These are phyloP conservation scores for Malania oleifera DNA, from an alignment of 164 flowering plant genomes.

Conservation along the genomic window DNA sequence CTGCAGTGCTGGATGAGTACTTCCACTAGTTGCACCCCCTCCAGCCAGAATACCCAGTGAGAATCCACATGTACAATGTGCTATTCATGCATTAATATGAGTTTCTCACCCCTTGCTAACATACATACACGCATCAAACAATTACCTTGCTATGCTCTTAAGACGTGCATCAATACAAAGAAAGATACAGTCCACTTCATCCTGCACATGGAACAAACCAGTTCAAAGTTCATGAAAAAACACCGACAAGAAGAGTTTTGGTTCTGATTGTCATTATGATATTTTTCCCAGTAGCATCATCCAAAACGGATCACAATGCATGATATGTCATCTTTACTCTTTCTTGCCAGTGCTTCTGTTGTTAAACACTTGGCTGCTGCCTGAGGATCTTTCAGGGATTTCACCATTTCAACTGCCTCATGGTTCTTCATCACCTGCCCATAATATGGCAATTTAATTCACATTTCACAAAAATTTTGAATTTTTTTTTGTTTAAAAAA, in stretches of 20 bases:
- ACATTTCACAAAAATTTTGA: too few relatives aligned
- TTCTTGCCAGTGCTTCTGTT: slow-evolving; percentile 55
- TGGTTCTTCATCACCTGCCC: slow-evolving; percentile 64
- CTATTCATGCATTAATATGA: too few relatives aligned
- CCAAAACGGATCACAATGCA: slow-evolving; percentile 70
- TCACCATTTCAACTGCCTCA: slow-evolving; percentile 59
- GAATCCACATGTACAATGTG: too few relatives aligned
- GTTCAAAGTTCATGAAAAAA: neutral
- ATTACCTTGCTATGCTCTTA: too few relatives aligned
- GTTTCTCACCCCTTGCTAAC: too few relatives aligned
- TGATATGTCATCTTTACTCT: slow-evolving; percentile 79
- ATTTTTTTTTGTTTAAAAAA: too few relatives aligned
- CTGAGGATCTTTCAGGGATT: slow-evolving; percentile 54
- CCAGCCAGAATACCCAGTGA: too few relatives aligned
- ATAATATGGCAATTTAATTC: neutral
- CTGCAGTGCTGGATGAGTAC: too few relatives aligned
- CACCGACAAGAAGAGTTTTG: neutral
- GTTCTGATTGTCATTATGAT: neutral
- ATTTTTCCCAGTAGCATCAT: slow-evolving; percentile 14
- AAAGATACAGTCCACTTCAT: too few relatives aligned
- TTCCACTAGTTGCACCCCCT: too few relatives aligned
- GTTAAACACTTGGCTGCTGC: slow-evolving; percentile 65
- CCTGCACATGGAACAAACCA: neutral
- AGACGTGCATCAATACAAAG: too few relatives aligned
- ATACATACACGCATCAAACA: too few relatives aligned